These are phyloP conservation scores for Tephrocybe rancida DNA, from an alignment of 768 basidiomycete genomes.

Conservation along the genomic window DNA sequence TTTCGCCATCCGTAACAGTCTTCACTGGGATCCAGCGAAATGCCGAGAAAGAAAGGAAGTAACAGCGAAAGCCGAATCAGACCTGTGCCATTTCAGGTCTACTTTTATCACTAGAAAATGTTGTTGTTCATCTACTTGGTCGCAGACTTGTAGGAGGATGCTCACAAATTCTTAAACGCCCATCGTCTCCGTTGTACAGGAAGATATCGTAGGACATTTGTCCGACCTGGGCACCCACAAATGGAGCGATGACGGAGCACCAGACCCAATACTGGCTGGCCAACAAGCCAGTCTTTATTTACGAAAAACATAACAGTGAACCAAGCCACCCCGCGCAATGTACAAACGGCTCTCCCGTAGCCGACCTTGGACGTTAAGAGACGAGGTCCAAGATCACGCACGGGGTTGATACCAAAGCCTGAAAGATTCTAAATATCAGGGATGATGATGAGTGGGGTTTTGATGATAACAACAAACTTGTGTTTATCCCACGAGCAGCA, in stretches of 20 bases:
- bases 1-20: no score
- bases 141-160: no score
- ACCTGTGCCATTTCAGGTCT: no score
- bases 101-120: no score
- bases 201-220: conserved; percentile 59
- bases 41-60: no score
- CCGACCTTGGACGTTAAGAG: conserved; percentile 70
- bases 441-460: no score
- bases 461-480: no score
- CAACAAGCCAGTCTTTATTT: conserved; percentile 4
- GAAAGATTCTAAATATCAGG: no score
- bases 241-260: conserved; percentile 61
- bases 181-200: conserved; percentile 42
- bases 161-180: no score
- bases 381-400: conserved; percentile 57
- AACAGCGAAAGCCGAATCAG: no score
- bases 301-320: neutral
- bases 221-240: conserved; percentile 57
- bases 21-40: no score
- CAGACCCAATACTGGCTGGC: conserved; percentile 79
- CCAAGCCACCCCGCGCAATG: conserved; percentile 37
- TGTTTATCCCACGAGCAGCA: conserved; percentile 56
- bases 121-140: no score
- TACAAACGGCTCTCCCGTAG: conserved; percentile 51
- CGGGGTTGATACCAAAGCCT: conserved; percentile 45